These are phyloP conservation scores for Mytilinidion resinicola DNA, from an alignment of 495 filamentous ascomycete genomes.

Conservation along the genomic window DNA sequence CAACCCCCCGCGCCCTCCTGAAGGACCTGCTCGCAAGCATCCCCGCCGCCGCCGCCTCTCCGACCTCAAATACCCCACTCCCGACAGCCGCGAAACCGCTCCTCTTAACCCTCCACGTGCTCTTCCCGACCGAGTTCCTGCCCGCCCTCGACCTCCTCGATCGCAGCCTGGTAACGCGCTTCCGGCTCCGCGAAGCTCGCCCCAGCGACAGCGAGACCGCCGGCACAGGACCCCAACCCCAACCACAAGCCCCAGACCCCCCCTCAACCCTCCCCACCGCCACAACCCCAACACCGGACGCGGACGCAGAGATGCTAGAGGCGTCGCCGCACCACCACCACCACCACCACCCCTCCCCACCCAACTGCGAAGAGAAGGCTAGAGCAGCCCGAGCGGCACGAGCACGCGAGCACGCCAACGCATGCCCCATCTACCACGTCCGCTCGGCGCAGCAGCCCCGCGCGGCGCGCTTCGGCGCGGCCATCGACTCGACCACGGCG, in stretches of 20 bases:
- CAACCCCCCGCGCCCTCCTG: conserved; percentile 22
- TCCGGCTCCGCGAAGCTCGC: conserved; percentile 19
- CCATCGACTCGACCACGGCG: conserved; percentile 30
- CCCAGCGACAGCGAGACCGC: not conserved
- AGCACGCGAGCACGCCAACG: not conserved
- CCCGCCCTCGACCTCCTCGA: conserved; percentile 81
- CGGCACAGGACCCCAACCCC: conserved; percentile 1
- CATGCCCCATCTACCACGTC: conserved; percentile 40
- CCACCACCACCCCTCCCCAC: too few species aligned
- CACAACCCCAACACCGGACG: too few species aligned
- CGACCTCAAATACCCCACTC: conserved; percentile 1
- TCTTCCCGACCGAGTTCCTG: conserved; percentile 58
- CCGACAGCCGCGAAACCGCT: conserved; percentile 28
- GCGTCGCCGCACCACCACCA: too few species aligned
- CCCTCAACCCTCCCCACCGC: too few species aligned
- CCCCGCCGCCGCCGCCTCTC: not conserved
- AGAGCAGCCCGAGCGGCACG: not conserved
- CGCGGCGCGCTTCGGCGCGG: conserved; percentile 20
- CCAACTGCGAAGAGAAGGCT: too few species aligned
- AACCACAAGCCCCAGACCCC: not conserved
- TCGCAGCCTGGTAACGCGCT: conserved; percentile 54
- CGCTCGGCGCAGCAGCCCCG: conserved; percentile 31
- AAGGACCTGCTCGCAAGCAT: conserved; percentile 20
- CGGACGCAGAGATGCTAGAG: too few species aligned
- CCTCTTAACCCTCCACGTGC: conserved; percentile 55